phyloP scores from a whole-genome alignment of 2,329 filamentous ascomycete genomes.

The Rutstroemia sp. region DNA sequence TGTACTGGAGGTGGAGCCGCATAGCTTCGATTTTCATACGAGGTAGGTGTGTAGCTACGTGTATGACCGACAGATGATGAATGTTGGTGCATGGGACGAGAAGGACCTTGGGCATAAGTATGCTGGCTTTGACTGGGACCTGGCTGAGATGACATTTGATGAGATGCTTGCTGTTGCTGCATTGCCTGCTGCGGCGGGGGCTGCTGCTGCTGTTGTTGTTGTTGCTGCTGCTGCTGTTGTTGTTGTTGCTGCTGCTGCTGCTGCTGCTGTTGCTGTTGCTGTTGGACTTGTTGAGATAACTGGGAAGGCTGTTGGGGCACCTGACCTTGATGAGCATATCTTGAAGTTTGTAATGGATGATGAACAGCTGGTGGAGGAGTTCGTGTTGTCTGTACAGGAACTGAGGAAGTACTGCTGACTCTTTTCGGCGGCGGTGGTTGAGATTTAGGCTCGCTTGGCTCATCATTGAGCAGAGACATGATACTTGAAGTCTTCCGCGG shows the following conservation, averaged over 20 bases:
- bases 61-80: constrained; percentile 27
- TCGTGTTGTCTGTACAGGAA: constrained; percentile 18
- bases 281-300: constrained; percentile 8
- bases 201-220: constrained; percentile 5
- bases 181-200: neutral
- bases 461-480: constrained; percentile 52
- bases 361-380: constrained; percentile 25
- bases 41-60: constrained; percentile 26
- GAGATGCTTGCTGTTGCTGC: constrained; percentile 33
- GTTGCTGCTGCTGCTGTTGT: constrained; percentile 4
- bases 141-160: constrained; percentile 39
- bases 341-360: constrained; percentile 28
- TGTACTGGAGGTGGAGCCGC: constrained; percentile 30
- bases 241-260: constrained; percentile 6
- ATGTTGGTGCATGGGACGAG: constrained; percentile 41
- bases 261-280: constrained; percentile 5
- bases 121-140: constrained; percentile 33
- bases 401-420: constrained; percentile 19
- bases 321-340: constrained; percentile 29
- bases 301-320: neutral
- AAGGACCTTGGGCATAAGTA: constrained; percentile 42
- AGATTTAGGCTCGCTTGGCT: constrained; percentile 39
- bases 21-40: constrained; percentile 33
- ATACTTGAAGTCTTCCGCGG: constrained; percentile 57
- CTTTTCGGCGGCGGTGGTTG: constrained; percentile 18